A percentile compares a stretch with the other conserved stretches of the same genome.
Conservation (phyloP, 192 early-diverging fungal species). For the Diversispora eburnea region DNA sequence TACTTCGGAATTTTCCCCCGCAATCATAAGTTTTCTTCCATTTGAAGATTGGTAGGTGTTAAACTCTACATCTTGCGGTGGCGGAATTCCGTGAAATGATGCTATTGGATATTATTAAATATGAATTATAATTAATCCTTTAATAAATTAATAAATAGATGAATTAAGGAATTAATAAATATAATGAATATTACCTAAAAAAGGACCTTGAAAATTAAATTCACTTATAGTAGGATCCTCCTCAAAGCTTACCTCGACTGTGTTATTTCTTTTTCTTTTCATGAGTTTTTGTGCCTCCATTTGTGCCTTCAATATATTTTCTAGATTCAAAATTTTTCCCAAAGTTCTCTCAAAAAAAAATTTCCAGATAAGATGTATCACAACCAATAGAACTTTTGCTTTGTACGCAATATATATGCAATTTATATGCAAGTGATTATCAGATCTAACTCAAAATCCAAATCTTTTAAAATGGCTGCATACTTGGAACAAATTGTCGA, state of each 20-base stretch:
- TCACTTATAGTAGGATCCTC: not conserved
- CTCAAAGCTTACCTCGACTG: not conserved
- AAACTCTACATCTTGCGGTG: not conserved
- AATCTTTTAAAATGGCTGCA: slow-evolving; percentile 14
- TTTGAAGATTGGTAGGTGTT: not conserved
- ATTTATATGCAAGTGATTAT: too few species aligned
- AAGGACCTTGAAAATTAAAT: not conserved
- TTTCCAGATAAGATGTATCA: too few species aligned
- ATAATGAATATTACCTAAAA: not conserved
- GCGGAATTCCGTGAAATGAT: not conserved
- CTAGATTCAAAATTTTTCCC: too few species aligned
- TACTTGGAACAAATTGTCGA: slow-evolving; percentile 55
- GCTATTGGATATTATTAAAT: not conserved
- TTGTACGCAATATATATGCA: too few species aligned
- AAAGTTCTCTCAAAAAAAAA: too few species aligned
- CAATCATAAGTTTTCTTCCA: not conserved
- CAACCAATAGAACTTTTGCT: too few species aligned
- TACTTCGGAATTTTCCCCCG: not conserved
- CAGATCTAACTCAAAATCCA: not conserved
- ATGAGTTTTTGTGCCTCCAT: too few species aligned
- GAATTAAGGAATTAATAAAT: not conserved
- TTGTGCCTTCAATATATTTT: too few species aligned
- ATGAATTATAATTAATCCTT: not conserved
- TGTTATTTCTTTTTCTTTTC: too few species aligned
- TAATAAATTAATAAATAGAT: not conserved